Base-by-base conservation (phyloP, 108 stramenopile species). In the Stephanodiscus minutulus region DNA sequence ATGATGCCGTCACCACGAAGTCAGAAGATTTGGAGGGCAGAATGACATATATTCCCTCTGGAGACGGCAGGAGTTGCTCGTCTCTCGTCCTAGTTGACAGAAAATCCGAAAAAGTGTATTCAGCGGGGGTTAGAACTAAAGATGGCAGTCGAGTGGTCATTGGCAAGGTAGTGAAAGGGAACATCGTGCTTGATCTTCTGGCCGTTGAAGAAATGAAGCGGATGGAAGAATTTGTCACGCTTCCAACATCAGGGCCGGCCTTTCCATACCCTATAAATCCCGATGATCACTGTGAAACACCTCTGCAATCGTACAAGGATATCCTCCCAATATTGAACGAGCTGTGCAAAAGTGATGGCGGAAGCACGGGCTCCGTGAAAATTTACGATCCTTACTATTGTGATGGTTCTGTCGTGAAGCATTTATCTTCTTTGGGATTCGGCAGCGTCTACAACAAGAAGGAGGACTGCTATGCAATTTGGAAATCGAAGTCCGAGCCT, bases 331-430 rank as follows among this genome's bases (percentile, higher is more conserved):
- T 97, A 18, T 77, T 99, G 54, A 37, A 74, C 43, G 63, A 66
- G 46, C 73, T 93, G 18, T 59, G 61, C 59, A 70, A 63, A 47
- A 47, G 70, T 41, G n/a, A 36, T 31, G 46, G 48, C 24, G 47
- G 47, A 7, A 58, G 36, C 27, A 69, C 47, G 44, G 39, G 17
- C 18, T 66, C 43, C 0, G 54, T 92, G 57, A 53, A 29, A 46
- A 94, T 99, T 48, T 99, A 98, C 70, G 73, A 99, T 82, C 99
- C 99, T 5, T 99, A 98, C 83, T 99, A 78, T 79, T 99, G 99
- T 77, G 87, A 96, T 67, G 99, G 99, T 22, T 81, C 85, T 7
- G 96, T 98, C 5, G 69, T 82, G 0, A 63, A 66, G 7, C 87
- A 94, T 61, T 76, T 99, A 48, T 58, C 61, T 8, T 59, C 82